phyloP scores from a whole-genome alignment of 139 green algal species.

The Asterochloris sp. region DNA sequence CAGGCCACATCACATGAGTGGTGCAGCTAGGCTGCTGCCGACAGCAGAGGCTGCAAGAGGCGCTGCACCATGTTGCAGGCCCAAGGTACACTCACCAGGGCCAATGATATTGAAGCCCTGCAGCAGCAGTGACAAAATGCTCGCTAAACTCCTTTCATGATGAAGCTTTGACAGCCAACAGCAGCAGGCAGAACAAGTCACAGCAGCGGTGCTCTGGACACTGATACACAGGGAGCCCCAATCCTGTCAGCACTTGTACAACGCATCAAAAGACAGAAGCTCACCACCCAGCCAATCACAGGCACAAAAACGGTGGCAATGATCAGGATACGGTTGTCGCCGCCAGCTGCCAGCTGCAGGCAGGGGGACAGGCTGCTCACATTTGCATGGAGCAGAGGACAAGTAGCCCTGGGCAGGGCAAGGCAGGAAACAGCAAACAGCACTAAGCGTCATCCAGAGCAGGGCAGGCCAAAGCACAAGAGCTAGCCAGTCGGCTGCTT shows the following conservation, averaged over 20 bases:
- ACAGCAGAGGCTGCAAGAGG: no score
- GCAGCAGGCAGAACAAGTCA: no score
- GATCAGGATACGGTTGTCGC: slow-evolving; percentile 56
- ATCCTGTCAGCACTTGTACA: no score
- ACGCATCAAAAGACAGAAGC: slow-evolving; percentile 14
- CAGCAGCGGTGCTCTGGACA: no score
- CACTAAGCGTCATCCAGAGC: no score
- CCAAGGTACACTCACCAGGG: background rate
- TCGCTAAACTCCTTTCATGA: no score
- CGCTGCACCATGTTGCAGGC: no score
- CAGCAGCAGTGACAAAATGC: no score
- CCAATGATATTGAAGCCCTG: slow-evolving; percentile 18
- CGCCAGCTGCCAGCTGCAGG: slow-evolving; percentile 20
- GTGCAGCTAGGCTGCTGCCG: no score
- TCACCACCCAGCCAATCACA: slow-evolving; percentile 48
- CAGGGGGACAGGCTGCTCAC: background rate
- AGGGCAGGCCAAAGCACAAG: background rate
- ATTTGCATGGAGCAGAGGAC: background rate
- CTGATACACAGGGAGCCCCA: no score
- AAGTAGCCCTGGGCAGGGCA: background rate
- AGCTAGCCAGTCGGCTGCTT: slow-evolving; percentile 11
- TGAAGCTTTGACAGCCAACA: no score
- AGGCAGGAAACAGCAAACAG: background rate
- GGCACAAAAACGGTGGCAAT: slow-evolving; percentile 56
- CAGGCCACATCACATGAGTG: no score